Conservation (phyloP, 192 early-diverging fungal species). For the Rhizophlyctis rosea region DNA sequence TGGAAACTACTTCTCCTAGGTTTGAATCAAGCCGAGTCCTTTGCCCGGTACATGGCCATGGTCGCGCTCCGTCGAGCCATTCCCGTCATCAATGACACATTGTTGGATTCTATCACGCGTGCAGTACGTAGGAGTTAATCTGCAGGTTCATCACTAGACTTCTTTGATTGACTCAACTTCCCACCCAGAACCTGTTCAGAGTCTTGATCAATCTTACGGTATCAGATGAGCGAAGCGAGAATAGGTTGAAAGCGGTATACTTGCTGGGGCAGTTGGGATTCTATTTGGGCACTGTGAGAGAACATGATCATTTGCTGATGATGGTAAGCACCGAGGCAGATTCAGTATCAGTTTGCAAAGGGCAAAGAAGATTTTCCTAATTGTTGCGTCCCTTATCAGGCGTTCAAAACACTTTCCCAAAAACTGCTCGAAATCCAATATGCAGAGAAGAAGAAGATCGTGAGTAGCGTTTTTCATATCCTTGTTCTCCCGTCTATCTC, state of each 20-base stretch:
- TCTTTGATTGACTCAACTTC: slow-evolving; percentile 4
- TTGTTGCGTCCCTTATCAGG: slow-evolving; percentile 21
- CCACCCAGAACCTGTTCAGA: slow-evolving; percentile 35
- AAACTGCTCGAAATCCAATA: slow-evolving; percentile 47
- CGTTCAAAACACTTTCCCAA: slow-evolving; percentile 45
- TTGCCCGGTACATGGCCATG: slow-evolving; percentile 53
- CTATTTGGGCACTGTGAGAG: slow-evolving; percentile 41
- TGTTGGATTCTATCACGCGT: slow-evolving; percentile 47
- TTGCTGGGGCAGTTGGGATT: slow-evolving; percentile 44
- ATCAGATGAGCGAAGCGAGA: slow-evolving; percentile 50
- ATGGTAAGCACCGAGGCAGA: slow-evolving; percentile 22
- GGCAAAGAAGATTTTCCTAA: background rate
- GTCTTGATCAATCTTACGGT: slow-evolving; percentile 46
- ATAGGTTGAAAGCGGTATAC: slow-evolving; percentile 51
- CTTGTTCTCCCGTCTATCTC: slow-evolving; percentile 6
- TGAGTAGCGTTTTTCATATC: slow-evolving; percentile 2
- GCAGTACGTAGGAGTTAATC: slow-evolving; percentile 21
- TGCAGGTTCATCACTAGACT: slow-evolving; percentile 1
- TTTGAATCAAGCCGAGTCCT: slow-evolving; percentile 48
- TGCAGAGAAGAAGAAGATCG: slow-evolving; percentile 30
- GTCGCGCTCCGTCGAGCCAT: slow-evolving; percentile 42
- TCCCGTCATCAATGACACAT: slow-evolving; percentile 49
- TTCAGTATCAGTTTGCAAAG: background rate
- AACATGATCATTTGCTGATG: slow-evolving; percentile 43
- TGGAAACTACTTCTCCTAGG: slow-evolving; percentile 57